Percentiles rank a stretch among this genome's conserved stretches.
Conservation (phyloP, 2,329 filamentous ascomycete species). For the Calonectria pteridis region DNA sequence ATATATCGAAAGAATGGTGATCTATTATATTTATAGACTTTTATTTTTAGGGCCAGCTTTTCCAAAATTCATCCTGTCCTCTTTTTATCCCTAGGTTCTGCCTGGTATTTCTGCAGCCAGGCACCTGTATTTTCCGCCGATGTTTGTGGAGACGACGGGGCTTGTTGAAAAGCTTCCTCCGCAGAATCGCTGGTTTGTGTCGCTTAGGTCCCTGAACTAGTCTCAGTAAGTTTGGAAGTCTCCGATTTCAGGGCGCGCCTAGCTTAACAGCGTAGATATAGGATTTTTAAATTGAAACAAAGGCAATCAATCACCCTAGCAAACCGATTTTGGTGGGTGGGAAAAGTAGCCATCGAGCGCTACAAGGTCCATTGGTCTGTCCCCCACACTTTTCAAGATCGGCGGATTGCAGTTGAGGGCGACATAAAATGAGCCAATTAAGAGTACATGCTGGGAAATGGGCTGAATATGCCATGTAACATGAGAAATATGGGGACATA, state of each 20-base stretch:
- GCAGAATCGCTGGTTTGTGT: not conserved
- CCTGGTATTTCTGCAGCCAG: no score
- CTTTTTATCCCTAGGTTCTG: not conserved
- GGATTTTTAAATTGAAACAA: not conserved
- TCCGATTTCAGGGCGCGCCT: not conserved
- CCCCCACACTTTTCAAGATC: not conserved
- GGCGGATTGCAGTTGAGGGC: not conserved
- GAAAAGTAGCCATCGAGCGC: not conserved
- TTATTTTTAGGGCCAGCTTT: not conserved
- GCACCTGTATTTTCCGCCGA: not conserved
- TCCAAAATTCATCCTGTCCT: no score
- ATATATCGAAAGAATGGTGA: not conserved
- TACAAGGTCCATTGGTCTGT: not conserved
- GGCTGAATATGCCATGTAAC: not conserved
- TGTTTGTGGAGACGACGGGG: not conserved
- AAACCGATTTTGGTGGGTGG: not conserved
- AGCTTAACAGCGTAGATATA: not conserved
- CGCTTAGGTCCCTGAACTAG: not conserved
- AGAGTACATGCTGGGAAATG: not conserved
- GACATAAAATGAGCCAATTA: not conserved
- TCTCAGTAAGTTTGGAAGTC: not conserved
- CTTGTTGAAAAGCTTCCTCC: not conserved
- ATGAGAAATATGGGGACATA: not conserved
- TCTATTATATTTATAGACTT: not conserved
- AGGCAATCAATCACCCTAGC: not conserved